Evolutionary conservation across 208 protist genomes (phyloP).

Genomic region (Leishmania tropica): DNA sequence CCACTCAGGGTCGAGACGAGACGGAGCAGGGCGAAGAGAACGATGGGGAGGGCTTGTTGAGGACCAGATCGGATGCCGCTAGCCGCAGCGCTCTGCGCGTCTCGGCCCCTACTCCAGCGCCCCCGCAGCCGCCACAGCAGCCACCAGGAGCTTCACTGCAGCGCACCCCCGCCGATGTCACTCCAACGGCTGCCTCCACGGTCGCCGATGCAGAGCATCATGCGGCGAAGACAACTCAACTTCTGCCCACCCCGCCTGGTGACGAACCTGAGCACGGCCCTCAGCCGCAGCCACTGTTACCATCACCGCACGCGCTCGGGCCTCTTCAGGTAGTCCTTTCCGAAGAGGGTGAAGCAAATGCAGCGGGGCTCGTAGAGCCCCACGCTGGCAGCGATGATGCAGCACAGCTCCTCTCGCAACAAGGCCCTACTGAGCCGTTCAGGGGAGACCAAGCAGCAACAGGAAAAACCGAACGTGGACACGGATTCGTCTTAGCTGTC

Average conservation of each 20-base stretch:
- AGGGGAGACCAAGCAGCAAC: not conserved
- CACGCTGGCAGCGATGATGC: not conserved
- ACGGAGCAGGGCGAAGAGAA: not conserved
- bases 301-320: not conserved
- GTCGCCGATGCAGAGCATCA: not conserved
- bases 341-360: not conserved
- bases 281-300: not conserved
- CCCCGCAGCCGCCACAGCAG: not conserved
- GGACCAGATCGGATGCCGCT: not conserved
- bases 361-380: not conserved
- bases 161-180: constrained; percentile 1
- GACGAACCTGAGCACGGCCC: not conserved
- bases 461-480: not conserved
- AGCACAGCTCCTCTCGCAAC: not conserved
- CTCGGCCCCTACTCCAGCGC: not conserved
- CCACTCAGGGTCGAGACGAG: not conserved
- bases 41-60: not conserved
- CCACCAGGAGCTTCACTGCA: not conserved
- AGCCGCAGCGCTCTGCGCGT: not conserved
- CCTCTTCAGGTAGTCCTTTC: not conserved
- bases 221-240: not conserved
- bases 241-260: not conserved
- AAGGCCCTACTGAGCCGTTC: not conserved
- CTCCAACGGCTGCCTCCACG: not conserved
- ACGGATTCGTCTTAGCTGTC: not conserved